These are phyloP conservation scores for Gentiana macrophylla DNA, from an alignment of 257 asterid species.

Conservation along the genomic window DNA sequence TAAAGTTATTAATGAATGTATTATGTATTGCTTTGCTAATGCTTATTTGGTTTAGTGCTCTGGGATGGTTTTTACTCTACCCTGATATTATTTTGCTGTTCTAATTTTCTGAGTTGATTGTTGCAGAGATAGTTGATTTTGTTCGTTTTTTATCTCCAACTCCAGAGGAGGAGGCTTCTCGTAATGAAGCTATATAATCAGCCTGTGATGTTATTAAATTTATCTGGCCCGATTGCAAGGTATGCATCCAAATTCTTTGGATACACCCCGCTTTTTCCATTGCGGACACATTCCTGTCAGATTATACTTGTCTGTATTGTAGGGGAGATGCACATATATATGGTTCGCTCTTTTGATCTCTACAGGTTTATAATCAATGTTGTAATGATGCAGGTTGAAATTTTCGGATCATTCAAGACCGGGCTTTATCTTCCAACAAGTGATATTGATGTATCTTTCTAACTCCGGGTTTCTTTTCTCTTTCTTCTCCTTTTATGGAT, in stretches of 20 bases:
- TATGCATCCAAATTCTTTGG: conserved; percentile 8
- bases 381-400: conserved; percentile 59
- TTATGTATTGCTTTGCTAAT: too few relatives aligned
- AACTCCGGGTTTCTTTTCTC: not conserved
- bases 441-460: conserved; percentile 62
- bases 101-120: not conserved
- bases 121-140: conserved; percentile 88
- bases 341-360: not conserved
- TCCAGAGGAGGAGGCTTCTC: conserved; percentile 63
- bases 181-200: conserved; percentile 65
- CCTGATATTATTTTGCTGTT: too few relatives aligned
- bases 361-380: conserved; percentile 1
- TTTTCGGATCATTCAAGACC: conserved; percentile 92
- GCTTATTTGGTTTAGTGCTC: too few relatives aligned
- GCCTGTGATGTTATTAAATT: conserved; percentile 68
- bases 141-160: conserved; percentile 89
- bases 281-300: too few relatives aligned
- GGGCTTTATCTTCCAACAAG: conserved; percentile 98
- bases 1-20: too few relatives aligned
- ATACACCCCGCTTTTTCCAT: not conserved
- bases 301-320: too few relatives aligned
- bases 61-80: too few relatives aligned
- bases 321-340: not conserved
- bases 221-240: conserved; percentile 92
- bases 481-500: not conserved